phyloP scores from a whole-genome alignment of 495 filamentous ascomycete species.

The Talaromyces ruber region DNA sequence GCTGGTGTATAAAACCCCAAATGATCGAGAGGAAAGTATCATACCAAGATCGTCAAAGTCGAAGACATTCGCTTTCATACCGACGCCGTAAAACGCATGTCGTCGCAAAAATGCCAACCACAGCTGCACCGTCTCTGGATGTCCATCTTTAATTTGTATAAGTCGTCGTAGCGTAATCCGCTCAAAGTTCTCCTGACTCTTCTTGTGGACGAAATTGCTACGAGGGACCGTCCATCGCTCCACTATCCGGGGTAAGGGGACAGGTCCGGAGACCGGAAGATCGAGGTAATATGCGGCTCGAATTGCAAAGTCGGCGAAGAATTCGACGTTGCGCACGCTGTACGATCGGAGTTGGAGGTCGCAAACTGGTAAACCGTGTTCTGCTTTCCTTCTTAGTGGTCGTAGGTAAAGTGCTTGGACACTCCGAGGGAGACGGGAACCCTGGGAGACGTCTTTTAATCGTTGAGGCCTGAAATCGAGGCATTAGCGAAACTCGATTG shows the following conservation, averaged over 20 bases:
- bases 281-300: slow-evolving; percentile 91
- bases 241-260: slow-evolving; percentile 77
- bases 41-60: slow-evolving; percentile 67
- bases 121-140: slow-evolving; percentile 76
- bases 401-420: slow-evolving; percentile 81
- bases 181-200: slow-evolving; percentile 96
- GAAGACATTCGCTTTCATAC: slow-evolving; percentile 98
- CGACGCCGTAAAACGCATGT: slow-evolving; percentile 85
- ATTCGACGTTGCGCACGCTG: slow-evolving; percentile 81
- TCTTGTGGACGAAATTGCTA: slow-evolving; percentile 89
- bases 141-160: slow-evolving; percentile 89
- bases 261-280: slow-evolving; percentile 76
- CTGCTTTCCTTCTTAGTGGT: slow-evolving; percentile 65
- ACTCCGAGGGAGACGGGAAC: slow-evolving; percentile 56
- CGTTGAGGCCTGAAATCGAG: slow-evolving; percentile 25
- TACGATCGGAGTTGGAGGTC: slow-evolving; percentile 91
- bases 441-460: slow-evolving; percentile 21
- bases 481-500: background rate
- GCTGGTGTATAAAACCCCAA: background rate
- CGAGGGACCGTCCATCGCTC: slow-evolving; percentile 93
- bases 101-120: slow-evolving; percentile 91
- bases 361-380: slow-evolving; percentile 73
- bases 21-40: background rate
- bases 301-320: slow-evolving; percentile 91
- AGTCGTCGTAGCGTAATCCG: slow-evolving; percentile 76